Conservation (phyloP, 176 grass and related monocot species). For the Hyparrhenia diplandra region DNA sequence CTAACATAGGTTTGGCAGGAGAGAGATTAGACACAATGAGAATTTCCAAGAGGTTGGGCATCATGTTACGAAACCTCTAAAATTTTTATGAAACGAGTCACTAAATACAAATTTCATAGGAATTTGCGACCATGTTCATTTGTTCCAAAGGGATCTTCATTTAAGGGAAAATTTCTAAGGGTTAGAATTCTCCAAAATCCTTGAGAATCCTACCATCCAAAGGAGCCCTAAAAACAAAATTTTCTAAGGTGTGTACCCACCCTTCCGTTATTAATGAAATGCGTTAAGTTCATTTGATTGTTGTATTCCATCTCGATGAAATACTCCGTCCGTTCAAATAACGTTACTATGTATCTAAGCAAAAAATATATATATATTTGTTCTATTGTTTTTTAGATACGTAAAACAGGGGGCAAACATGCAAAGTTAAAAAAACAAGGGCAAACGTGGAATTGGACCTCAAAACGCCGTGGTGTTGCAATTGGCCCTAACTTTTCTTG, state of each 20-base stretch:
- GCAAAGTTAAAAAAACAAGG: too few species aligned
- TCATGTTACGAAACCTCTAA: background rate
- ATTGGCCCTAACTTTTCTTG: too few species aligned
- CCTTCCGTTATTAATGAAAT: background rate
- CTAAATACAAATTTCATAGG: background rate
- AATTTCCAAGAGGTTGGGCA: too few species aligned
- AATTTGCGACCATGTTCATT: background rate
- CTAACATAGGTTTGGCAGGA: too few species aligned
- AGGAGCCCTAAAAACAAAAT: background rate
- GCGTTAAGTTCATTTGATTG: background rate
- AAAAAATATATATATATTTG: too few species aligned
- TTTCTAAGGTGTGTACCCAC: background rate
- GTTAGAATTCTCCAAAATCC: background rate
- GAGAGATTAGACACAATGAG: too few species aligned
- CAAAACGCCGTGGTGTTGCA: too few species aligned
- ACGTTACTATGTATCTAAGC: background rate
- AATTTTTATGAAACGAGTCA: background rate
- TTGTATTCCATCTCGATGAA: too few species aligned
- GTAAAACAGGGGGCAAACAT: too few species aligned
- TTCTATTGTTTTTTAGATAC: too few species aligned
- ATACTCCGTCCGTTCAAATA: too few species aligned
- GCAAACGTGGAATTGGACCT: too few species aligned
- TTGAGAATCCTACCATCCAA: background rate
- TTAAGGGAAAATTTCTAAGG: background rate
- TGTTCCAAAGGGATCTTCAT: background rate